Evolutionary conservation across 371 early-diverging fungal species (phyloP).

Genomic region (Smittium culicis): DNA sequence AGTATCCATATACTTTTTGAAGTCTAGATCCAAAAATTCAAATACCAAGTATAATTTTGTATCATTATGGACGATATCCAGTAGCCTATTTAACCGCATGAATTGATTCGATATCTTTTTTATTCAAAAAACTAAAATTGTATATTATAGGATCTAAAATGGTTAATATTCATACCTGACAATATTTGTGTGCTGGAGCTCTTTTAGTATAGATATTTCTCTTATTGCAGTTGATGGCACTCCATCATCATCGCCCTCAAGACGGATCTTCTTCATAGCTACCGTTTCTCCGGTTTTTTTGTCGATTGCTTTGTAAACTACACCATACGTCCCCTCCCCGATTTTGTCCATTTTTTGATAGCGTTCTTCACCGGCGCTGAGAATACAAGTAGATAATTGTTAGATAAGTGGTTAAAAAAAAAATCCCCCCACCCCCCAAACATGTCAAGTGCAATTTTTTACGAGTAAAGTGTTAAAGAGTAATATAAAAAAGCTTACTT

Average conservation of each 20-base stretch:
- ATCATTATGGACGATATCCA: slow-evolving; percentile 83
- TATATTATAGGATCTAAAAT: too few relatives aligned
- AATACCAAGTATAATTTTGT: slow-evolving; percentile 89
- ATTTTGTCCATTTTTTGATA: slow-evolving; percentile 91
- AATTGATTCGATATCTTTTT: too few relatives aligned
- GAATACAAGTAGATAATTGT: too few relatives aligned
- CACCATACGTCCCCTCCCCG: slow-evolving; percentile 98
- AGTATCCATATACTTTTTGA: slow-evolving; percentile 86
- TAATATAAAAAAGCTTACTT: too few relatives aligned
- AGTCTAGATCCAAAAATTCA: slow-evolving; percentile 91
- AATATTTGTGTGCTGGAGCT: slow-evolving; percentile 84
- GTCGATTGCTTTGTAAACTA: slow-evolving; percentile 95
- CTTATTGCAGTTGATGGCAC: slow-evolving; percentile 87
- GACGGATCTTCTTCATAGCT: slow-evolving; percentile 94
- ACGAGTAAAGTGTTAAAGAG: too few relatives aligned
- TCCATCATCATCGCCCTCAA: slow-evolving; percentile 88
- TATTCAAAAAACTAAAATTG: too few relatives aligned
- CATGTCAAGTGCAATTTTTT: too few relatives aligned
- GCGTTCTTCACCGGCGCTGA: too few relatives aligned
- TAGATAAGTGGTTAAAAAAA: too few relatives aligned
- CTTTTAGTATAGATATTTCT: slow-evolving; percentile 77
- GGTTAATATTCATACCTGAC: too few relatives aligned
- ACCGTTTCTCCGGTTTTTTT: slow-evolving; percentile 82
- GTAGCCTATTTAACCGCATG: too few relatives aligned
- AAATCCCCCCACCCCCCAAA: too few relatives aligned